Percentiles rank a stretch among this genome's conserved stretches.
phyloP scores from a whole-genome alignment of 2,329 filamentous ascomycete species.

The Coniochaeta ligniaria region DNA sequence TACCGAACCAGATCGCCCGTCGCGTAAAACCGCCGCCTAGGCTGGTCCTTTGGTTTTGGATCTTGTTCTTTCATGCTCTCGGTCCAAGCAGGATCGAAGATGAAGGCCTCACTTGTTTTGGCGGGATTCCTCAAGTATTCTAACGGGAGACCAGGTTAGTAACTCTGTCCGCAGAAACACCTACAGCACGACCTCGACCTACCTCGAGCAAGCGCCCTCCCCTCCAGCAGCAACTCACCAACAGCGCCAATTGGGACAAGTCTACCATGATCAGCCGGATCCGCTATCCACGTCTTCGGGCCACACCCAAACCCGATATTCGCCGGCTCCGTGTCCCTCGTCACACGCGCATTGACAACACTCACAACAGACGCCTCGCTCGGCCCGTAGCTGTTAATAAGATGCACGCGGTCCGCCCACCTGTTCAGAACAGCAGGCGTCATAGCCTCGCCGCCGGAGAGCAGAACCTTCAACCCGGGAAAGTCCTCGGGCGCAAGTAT shows the following conservation, averaged over 20 bases:
- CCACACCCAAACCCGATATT: background rate
- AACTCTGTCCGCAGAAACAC: constrained; percentile 7
- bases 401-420: constrained; percentile 34
- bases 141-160: background rate
- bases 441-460: constrained; percentile 40
- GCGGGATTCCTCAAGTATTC: background rate
- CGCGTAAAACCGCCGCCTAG: constrained; percentile 28
- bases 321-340: background rate
- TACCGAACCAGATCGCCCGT: constrained; percentile 38
- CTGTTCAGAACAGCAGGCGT: constrained; percentile 36
- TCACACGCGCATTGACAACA: background rate
- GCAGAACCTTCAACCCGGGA: constrained; percentile 4
- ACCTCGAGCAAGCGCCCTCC: constrained; percentile 38
- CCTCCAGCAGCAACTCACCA: constrained; percentile 25
- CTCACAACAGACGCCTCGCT: constrained; percentile 26
- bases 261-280: constrained; percentile 5
- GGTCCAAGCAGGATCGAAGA: constrained; percentile 3
- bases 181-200: constrained; percentile 15
- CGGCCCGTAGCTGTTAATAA: constrained; percentile 42
- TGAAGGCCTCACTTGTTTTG: constrained; percentile 18
- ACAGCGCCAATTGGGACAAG: constrained; percentile 14
- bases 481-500: constrained; percentile 5
- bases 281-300: constrained; percentile 9
- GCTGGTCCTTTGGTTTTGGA: background rate
- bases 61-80: background rate